Percentiles rank a stretch among this genome's conserved stretches.
phyloP scores from a whole-genome alignment of 2,329 filamentous ascomycete species.

The Cercospora sesami region DNA sequence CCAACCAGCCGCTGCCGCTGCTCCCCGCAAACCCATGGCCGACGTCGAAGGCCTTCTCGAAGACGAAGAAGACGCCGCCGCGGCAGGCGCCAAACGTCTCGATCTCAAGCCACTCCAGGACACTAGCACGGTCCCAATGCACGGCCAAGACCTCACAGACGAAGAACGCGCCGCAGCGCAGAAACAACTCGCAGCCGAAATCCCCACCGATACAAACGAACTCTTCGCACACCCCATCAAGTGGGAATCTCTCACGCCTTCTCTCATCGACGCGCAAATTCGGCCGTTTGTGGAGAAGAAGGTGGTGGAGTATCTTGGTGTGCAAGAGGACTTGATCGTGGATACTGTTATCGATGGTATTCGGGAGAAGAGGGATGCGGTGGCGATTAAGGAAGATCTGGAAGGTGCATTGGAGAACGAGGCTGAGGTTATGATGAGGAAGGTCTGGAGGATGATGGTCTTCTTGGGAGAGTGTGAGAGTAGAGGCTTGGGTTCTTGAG shows the following conservation, averaged over 20 bases:
- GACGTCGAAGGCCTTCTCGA: slow-evolving; percentile 94
- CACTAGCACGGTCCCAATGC: slow-evolving; percentile 63
- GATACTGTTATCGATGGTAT: slow-evolving; percentile 90
- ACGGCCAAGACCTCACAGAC: slow-evolving; percentile 75
- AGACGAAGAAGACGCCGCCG: slow-evolving; percentile 83
- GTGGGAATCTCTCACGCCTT: slow-evolving; percentile 86
- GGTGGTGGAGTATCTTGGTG: slow-evolving; percentile 92
- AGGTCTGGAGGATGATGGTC: slow-evolving; percentile 66
- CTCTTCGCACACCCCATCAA: slow-evolving; percentile 91
- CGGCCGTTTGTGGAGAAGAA: slow-evolving; percentile 97
- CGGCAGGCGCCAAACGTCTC: slow-evolving; percentile 28
- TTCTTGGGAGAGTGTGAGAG: slow-evolving; percentile 29
- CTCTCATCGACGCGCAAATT: slow-evolving; percentile 78
- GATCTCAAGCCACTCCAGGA: slow-evolving; percentile 48
- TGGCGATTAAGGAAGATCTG: slow-evolving; percentile 76
- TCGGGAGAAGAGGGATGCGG: slow-evolving; percentile 64
- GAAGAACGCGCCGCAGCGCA: slow-evolving; percentile 85
- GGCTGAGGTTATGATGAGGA: slow-evolving; percentile 89
- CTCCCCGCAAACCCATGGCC: slow-evolving; percentile 59
- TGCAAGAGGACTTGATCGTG: slow-evolving; percentile 93
- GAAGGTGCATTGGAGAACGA: slow-evolving; percentile 93
- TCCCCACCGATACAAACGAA: slow-evolving; percentile 80
- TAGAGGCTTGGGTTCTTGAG: slow-evolving; percentile 12
- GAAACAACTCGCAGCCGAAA: slow-evolving; percentile 80
- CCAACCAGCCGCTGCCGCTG: slow-evolving; percentile 44